These are phyloP conservation scores for Candida vartiovaarae DNA, from an alignment of 805 yeast species.

Conservation along the genomic window DNA sequence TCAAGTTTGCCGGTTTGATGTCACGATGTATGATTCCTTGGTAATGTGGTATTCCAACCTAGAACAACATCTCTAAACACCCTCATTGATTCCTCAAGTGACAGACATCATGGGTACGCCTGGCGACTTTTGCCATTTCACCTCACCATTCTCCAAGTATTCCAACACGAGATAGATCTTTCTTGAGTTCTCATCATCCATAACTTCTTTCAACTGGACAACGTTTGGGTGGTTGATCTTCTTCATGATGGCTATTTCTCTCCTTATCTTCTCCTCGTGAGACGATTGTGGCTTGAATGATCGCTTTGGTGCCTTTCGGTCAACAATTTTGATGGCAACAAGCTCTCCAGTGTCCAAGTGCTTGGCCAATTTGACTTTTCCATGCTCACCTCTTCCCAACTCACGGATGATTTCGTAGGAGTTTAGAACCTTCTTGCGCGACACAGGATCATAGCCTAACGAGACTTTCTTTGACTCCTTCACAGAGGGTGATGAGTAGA, in stretches of 20 bases:
- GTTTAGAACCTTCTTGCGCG: conserved; percentile 74
- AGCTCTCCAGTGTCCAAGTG: conserved; percentile 55
- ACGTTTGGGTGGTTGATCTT: conserved; percentile 89
- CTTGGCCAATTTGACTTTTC: conserved; percentile 90
- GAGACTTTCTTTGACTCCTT: conserved; percentile 78
- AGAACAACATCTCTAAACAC: conserved; percentile 77
- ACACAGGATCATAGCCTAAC: conserved; percentile 84
- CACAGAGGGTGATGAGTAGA: conserved; percentile 36
- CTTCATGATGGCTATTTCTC: conserved; percentile 91
- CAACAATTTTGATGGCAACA: conserved; percentile 93
- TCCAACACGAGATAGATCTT: conserved; percentile 89
- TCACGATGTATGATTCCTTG: conserved; percentile 94
- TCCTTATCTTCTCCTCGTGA: conserved; percentile 68
- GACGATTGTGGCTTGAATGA: conserved; percentile 35
- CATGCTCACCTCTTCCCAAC: conserved; percentile 95
- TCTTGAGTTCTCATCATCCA: conserved; percentile 76
- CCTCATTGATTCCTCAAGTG: conserved; percentile 58
- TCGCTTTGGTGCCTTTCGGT: conserved; percentile 47
- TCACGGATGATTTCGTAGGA: conserved; percentile 84
- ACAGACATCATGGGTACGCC: conserved; percentile 66
- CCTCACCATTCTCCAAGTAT: conserved; percentile 85
- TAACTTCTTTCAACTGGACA: conserved; percentile 78
- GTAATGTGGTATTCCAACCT: conserved; percentile 85
- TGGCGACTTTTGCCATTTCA: conserved; percentile 60
- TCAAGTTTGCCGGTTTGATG: conserved; percentile 89